Conservation (phyloP, 768 basidiomycete genomes). For the Tricholoma sp. region DNA sequence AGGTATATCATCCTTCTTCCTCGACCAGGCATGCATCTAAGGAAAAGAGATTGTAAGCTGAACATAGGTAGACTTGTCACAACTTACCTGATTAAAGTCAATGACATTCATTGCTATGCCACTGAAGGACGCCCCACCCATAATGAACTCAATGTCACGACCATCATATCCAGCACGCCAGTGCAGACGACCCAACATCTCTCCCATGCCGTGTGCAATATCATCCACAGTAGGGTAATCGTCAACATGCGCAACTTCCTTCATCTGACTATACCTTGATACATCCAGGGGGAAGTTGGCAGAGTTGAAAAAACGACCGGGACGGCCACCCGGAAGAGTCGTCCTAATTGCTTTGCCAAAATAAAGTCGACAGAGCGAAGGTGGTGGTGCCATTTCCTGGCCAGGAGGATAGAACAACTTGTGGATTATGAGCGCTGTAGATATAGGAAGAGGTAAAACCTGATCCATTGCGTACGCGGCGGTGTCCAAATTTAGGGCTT, state of each 20-base stretch:
- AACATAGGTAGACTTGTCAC: no score
- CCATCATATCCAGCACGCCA: slow-evolving; percentile 23
- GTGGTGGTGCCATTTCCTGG: background rate
- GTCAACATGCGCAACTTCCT: background rate
- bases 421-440: background rate
- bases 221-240: background rate
- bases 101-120: slow-evolving; percentile 18
- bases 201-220: slow-evolving; percentile 20
- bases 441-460: background rate
- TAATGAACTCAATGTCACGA: slow-evolving; percentile 27
- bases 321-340: background rate
- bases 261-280: background rate
- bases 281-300: background rate
- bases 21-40: background rate
- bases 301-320: background rate
- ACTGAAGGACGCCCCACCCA: slow-evolving; percentile 19
- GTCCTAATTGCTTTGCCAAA: background rate
- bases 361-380: background rate
- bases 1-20: slow-evolving; percentile 11
- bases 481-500: background rate
- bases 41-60: no score
- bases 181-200: slow-evolving; percentile 25
- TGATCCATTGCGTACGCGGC: background rate
- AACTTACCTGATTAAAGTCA: slow-evolving; percentile 26
- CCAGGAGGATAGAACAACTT: background rate